These are phyloP conservation scores for Cyamopsis tetragonoloba DNA, from an alignment of 306 rosid species.

Conservation along the genomic window DNA sequence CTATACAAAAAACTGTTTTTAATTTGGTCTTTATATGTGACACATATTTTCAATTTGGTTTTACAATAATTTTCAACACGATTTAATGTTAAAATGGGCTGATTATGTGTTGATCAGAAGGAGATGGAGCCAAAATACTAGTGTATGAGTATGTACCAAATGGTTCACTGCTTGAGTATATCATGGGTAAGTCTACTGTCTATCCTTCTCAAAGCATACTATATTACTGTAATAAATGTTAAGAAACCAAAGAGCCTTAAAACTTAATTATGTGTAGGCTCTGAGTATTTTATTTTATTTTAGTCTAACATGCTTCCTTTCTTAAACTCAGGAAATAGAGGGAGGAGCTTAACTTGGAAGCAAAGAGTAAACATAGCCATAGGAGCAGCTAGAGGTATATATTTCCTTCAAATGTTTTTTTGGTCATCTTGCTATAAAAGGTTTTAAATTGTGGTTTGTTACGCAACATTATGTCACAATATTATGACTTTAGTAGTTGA, in stretches of 20 bases:
- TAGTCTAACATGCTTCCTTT: neutral
- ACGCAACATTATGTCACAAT: too few relatives aligned
- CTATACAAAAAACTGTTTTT: too few relatives aligned
- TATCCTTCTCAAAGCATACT: neutral
- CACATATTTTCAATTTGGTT: too few relatives aligned
- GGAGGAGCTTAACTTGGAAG: constrained; percentile 69
- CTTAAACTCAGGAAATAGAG: constrained; percentile 38
- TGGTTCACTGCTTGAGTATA: constrained; percentile 73
- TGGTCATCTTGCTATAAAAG: too few relatives aligned
- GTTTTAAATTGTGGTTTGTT: too few relatives aligned
- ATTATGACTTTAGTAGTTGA: too few relatives aligned
- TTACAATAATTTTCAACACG: too few relatives aligned
- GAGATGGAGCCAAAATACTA: constrained; percentile 48
- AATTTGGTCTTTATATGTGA: too few relatives aligned
- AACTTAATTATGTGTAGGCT: neutral
- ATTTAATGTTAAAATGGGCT: constrained; percentile 15
- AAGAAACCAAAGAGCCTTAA: neutral
- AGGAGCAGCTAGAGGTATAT: constrained; percentile 78
- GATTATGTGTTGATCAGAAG: constrained; percentile 37
- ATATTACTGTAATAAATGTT: neutral
- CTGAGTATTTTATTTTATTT: neutral
- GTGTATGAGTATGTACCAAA: constrained; percentile 77
- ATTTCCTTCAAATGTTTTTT: too few relatives aligned
- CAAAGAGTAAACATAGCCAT: constrained; percentile 73
- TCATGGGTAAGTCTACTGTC: constrained; percentile 46